These are phyloP conservation scores for Phaeosphaeriaceae sp. DNA, from an alignment of 2,329 filamentous ascomycete species.

Conservation along the genomic window DNA sequence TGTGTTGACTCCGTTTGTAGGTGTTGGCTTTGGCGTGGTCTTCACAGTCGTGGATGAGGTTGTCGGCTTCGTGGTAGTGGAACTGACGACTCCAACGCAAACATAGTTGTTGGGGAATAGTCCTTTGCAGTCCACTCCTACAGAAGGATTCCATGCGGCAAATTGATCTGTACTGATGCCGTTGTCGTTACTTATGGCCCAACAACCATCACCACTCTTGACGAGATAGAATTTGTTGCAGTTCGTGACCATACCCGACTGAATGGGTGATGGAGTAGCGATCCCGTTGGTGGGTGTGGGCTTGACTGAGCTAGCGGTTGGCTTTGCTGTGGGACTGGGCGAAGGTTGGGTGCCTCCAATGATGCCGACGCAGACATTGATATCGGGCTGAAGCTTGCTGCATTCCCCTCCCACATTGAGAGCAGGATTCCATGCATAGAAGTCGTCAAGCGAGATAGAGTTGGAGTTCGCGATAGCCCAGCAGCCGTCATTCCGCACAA, in stretches of 20 bases:
- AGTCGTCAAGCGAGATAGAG: background rate
- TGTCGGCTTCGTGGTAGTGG: background rate
- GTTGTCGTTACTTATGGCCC: slow-evolving; percentile 2
- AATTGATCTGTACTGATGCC: slow-evolving; percentile 15
- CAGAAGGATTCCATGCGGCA: slow-evolving; percentile 14
- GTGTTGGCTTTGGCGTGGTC: background rate
- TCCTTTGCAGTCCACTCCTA: background rate
- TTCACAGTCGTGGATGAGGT: too few species aligned
- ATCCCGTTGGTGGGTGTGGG: background rate
- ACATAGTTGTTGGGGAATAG: background rate
- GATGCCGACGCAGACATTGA: background rate
- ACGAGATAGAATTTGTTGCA: slow-evolving; percentile 18
- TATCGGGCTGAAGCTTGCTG: background rate
- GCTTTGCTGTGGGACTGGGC: background rate
- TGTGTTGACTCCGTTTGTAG: background rate
- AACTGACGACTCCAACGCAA: slow-evolving; percentile 6
- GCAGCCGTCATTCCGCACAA: slow-evolving; percentile 1
- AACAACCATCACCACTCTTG: slow-evolving; percentile 8
- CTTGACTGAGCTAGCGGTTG: background rate
- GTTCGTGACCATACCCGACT: slow-evolving; percentile 10
- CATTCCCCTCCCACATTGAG: background rate
- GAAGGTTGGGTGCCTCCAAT: background rate
- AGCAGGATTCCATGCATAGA: background rate
- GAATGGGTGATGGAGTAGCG: slow-evolving; percentile 11
- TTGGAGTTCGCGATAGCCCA: background rate